These are phyloP conservation scores for Tricholoma flavovirens DNA, from an alignment of 768 basidiomycete genomes.

Conservation along the genomic window DNA sequence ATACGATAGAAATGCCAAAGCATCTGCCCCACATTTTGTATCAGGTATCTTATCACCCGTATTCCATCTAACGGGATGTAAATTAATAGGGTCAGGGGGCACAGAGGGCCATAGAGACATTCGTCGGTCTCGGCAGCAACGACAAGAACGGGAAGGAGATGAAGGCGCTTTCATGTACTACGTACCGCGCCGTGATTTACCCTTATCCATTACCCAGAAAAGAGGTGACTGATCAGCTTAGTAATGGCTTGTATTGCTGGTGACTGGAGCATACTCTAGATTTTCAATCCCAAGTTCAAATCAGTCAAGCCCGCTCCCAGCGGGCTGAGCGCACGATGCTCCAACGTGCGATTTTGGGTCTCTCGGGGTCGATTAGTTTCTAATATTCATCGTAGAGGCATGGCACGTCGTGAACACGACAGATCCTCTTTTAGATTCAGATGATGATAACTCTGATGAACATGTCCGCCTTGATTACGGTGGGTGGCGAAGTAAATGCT, in stretches of 20 bases:
- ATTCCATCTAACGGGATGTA: background rate
- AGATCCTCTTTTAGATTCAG: constrained; percentile 68
- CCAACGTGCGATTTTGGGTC: constrained; percentile 32
- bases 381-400: constrained; percentile 45
- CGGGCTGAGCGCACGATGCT: constrained; percentile 34
- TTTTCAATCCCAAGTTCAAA: constrained; percentile 11
- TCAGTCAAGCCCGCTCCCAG: constrained; percentile 8
- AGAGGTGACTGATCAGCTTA: constrained; percentile 13
- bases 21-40: constrained; percentile 37
- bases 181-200: constrained; percentile 35
- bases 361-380: constrained; percentile 5
- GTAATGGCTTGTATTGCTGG: background rate
- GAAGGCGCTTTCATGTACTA: constrained; percentile 45
- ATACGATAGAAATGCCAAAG: constrained; percentile 44
- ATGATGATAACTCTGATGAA: constrained; percentile 58
- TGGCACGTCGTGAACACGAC: constrained; percentile 60
- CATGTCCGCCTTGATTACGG: constrained; percentile 61
- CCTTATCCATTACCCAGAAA: constrained; percentile 19
- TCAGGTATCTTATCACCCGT: constrained; percentile 28
- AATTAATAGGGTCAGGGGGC: background rate
- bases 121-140: constrained; percentile 29
- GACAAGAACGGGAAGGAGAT: constrained; percentile 36
- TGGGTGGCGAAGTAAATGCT: constrained; percentile 26
- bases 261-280: background rate
- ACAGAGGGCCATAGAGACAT: constrained; percentile 27